Base-by-base conservation (phyloP, 768 basidiomycete genomes). In the Rhodotorula toruloides region DNA sequence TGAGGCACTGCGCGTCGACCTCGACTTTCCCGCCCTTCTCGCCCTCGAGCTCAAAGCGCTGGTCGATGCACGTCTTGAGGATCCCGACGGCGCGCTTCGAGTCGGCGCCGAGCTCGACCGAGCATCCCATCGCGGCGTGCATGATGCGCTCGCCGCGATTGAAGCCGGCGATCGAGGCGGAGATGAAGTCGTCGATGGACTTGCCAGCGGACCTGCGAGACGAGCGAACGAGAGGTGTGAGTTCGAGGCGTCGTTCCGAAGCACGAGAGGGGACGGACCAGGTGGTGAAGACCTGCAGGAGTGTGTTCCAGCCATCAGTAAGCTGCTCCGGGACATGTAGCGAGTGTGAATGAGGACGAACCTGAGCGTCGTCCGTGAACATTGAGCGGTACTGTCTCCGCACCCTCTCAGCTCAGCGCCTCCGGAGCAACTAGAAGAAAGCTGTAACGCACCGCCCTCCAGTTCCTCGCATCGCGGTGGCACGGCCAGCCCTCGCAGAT, bases 381-480 rank as follows among this genome's bases (percentile, higher is more conserved):
- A 70, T 48, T 25, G 49, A 39, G 36, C 68, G 48, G 70, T 68
- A 61, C 58, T 67, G 70, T 14, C 52, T 21, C n/a, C n/a, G n/a
- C n/a, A n/a, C n/a, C n/a, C n/a, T n/a, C n/a, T n/a, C n/a, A n/a
- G n/a, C n/a, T n/a, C n/a, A n/a, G n/a, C n/a, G n/a, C n/a, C n/a
- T n/a, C 8, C 25, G 43, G 37, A 40, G 37, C 17, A n/a, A 43
- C 27, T 10, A 31, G 13, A 14, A 48, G 9, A 31, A 25, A 19
- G 8, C 10, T 5, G 17, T 19, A 43, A 31, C 34, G 32, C 16
- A 60, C 44, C 8, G 17, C 22, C 46, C 39, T 59, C 68, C 68
- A 70, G 53, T 70, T 67, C 59, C 68, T 68, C 17, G 68, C 68
- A 46, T 70, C 68, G 32, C 68, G 43, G 61, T 70, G 68, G 42